Evolutionary conservation across 2,329 filamentous ascomycete species (phyloP).

Genomic region (Venturiaceae sp.): DNA sequence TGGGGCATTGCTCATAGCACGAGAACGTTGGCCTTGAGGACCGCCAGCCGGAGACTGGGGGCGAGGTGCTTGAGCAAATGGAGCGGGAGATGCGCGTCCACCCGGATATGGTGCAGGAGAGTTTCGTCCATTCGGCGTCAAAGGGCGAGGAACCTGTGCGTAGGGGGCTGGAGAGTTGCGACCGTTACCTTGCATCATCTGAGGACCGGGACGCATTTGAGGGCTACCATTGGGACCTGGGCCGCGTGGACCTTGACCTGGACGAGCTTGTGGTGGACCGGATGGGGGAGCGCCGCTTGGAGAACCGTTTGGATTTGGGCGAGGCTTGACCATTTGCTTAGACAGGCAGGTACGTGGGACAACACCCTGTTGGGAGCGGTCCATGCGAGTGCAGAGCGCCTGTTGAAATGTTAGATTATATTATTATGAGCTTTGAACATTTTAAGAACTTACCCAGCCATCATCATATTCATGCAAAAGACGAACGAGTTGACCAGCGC

Average conservation of each 20-base stretch:
- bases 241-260: slow-evolving; percentile 8
- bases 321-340: slow-evolving; percentile 81
- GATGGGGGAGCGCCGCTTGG: slow-evolving; percentile 30
- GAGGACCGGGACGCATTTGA: slow-evolving; percentile 19
- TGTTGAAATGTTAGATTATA: slow-evolving; percentile 26
- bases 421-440: neutral
- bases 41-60: slow-evolving; percentile 6
- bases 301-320: slow-evolving; percentile 38
- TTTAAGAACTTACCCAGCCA: slow-evolving; percentile 75
- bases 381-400: slow-evolving; percentile 85
- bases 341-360: slow-evolving; percentile 90
- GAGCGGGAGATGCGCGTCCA: slow-evolving; percentile 9
- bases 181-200: slow-evolving; percentile 6
- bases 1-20: slow-evolving; percentile 28
- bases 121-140: slow-evolving; percentile 10
- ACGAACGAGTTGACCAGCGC: slow-evolving; percentile 73
- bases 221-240: slow-evolving; percentile 21
- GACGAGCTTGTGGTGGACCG: slow-evolving; percentile 10
- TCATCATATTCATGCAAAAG: slow-evolving; percentile 95
- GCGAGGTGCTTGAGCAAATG: slow-evolving; percentile 11
- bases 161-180: slow-evolving; percentile 17
- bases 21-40: slow-evolving; percentile 14
- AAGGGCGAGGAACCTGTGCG: slow-evolving; percentile 12
- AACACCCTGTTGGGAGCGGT: slow-evolving; percentile 86
- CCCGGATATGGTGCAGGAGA: slow-evolving; percentile 17